Evolutionary conservation across 2,329 filamentous ascomycete genomes (phyloP), one percentile per base, ranked within the genome.

Genomic region (Alternaria dauci): DNA sequence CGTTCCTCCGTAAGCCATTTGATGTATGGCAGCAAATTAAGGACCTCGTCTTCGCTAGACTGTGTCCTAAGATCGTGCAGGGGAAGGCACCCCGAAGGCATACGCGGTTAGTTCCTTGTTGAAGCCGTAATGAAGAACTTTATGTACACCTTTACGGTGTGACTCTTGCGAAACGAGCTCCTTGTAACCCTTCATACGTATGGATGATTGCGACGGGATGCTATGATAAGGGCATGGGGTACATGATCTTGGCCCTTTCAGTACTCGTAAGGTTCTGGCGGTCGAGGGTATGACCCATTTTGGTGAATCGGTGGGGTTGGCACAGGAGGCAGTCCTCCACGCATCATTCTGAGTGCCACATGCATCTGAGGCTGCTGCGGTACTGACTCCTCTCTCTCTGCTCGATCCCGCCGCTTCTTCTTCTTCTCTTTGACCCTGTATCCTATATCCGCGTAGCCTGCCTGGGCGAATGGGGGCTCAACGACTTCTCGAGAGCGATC

Each of bases 401-500:
- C 34, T 38, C 34, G 34, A 36, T 70, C 72, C 55, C 64, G 69
- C 58, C 76, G 70, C 67, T 74, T 76, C 62, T 72, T 76, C 67
- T 77, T 78, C 63, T 56, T 56, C 61, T 73, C 73, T 32, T 74
- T 72, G 47, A 71, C 68, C 1, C 67, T 59, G 28, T 77, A 79
- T 0, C 76, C 77, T 60, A 69, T 62, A 55, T 79, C 77, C 16
- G 69, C 71, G 50, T 79, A 79, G 9, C 77, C 77, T 25, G 76
- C 76, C 23, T 65, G 71, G 32, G 77, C 77, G 50, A 79, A 79
- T 0, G 77, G 76, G 3, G 80, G 80, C 52, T 80, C 73, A 12
- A 70, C 48, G 2, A 83, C 78, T 38, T 71, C 70, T 16, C 72
- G 66, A 28, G 78, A 77, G 16, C 73, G 65, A 58, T 92, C 89